A percentile compares a stretch with the other conserved stretches of the same genome.
These are phyloP conservation scores for Solanum virginianum DNA, from an alignment of 257 asterid species.

Conservation along the genomic window DNA sequence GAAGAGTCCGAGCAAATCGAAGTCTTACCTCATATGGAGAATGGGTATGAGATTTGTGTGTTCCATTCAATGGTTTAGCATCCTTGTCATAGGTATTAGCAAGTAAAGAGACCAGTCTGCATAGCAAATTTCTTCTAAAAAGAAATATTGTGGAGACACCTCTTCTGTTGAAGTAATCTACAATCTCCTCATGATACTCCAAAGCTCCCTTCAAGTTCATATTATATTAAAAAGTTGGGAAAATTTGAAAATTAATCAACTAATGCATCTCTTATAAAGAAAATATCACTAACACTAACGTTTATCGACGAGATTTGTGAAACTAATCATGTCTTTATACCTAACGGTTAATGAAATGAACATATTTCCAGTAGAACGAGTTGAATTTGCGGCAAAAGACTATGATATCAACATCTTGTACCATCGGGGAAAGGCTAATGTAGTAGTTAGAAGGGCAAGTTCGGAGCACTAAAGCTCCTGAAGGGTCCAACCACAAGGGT, in stretches of 20 bases:
- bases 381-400: too few relatives aligned
- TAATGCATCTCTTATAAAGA: not conserved
- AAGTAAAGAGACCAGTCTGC: slow-evolving; percentile 58
- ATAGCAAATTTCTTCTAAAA: slow-evolving; percentile 58
- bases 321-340: not conserved
- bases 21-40: slow-evolving; percentile 49
- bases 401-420: too few relatives aligned
- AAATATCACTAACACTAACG: not conserved
- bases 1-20: not conserved
- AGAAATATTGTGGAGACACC: slow-evolving; percentile 64
- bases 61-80: slow-evolving; percentile 56
- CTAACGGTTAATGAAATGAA: not conserved
- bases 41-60: slow-evolving; percentile 83
- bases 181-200: slow-evolving; percentile 41
- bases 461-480: too few relatives aligned
- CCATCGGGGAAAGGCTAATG: too few relatives aligned
- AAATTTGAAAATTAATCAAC: not conserved
- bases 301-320: not conserved
- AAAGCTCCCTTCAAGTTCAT: slow-evolving; percentile 45
- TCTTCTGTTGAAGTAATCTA: slow-evolving; percentile 43
- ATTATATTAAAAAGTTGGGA: not conserved
- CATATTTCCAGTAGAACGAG: not conserved
- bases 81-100: slow-evolving; percentile 68
- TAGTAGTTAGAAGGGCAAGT: too few relatives aligned
- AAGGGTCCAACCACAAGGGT: too few relatives aligned